A percentile compares a stretch with the other conserved stretches of the same genome.
These are phyloP conservation scores for Neurospora sp. DNA, from an alignment of 495 filamentous ascomycete genomes.

Conservation along the genomic window DNA sequence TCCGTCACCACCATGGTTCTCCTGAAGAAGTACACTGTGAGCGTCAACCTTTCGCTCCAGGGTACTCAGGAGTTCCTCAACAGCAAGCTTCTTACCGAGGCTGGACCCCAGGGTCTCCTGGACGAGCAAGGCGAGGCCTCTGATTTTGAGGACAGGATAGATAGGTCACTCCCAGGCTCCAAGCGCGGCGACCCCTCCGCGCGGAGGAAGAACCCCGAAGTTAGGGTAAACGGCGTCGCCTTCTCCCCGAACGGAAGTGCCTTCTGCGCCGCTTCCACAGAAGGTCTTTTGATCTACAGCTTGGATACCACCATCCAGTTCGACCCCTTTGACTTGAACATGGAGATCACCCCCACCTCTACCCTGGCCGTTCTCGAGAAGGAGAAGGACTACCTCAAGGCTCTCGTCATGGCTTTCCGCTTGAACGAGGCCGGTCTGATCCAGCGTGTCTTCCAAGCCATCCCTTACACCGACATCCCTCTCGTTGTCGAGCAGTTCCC, in stretches of 20 bases:
- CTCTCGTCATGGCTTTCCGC: constrained; percentile 92
- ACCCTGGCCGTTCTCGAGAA: constrained; percentile 65
- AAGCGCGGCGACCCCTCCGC: constrained; percentile 71
- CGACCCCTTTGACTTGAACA: constrained; percentile 92
- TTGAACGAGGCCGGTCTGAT: constrained; percentile 73
- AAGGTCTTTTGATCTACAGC: constrained; percentile 86
- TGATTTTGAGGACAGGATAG: constrained; percentile 75
- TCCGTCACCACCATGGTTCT: constrained; percentile 79
- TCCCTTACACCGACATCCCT: constrained; percentile 63
- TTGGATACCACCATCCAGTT: constrained; percentile 73
- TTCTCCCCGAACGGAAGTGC: constrained; percentile 82
- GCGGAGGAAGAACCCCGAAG: constrained; percentile 65
- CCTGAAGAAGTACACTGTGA: constrained; percentile 91
- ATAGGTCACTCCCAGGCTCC: constrained; percentile 77
- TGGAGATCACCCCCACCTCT: constrained; percentile 75
- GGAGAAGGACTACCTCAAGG: constrained; percentile 76
- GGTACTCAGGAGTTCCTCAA: constrained; percentile 96
- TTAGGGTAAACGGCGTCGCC: constrained; percentile 73
- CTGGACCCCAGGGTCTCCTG: constrained; percentile 70
- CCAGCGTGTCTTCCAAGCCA: constrained; percentile 72
- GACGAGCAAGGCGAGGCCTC: constrained; percentile 83
- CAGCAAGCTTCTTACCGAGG: constrained; percentile 82
- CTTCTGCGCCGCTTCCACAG: constrained; percentile 92
- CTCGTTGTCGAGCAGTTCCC: constrained; percentile 74
- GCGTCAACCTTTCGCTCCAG: constrained; percentile 83